A percentile compares a stretch with the other conserved stretches of the same genome.
phyloP scores from a whole-genome alignment of 2,329 filamentous ascomycete species.

The Iodosphaeria phyllophila region DNA sequence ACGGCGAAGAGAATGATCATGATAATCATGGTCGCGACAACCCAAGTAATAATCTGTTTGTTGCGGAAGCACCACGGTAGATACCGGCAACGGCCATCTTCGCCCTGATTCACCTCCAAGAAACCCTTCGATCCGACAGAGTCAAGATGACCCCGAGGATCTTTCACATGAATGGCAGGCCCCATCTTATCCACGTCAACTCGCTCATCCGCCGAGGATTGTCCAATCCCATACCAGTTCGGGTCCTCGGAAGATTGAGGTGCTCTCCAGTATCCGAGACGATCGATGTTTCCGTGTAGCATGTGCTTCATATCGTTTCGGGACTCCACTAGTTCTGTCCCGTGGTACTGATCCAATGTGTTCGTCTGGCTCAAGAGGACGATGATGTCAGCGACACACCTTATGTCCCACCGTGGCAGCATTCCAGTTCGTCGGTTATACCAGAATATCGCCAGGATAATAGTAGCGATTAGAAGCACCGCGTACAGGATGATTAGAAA shows the following conservation, averaged over 20 bases:
- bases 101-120: no score
- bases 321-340: slow-evolving; percentile 40
- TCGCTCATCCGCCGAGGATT: slow-evolving; percentile 9
- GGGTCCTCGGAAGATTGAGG: slow-evolving; percentile 38
- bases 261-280: slow-evolving; percentile 74
- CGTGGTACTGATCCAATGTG: slow-evolving; percentile 51
- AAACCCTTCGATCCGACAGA: no score
- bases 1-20: slow-evolving; percentile 56
- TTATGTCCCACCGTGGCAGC: slow-evolving; percentile 53
- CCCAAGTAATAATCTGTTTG: slow-evolving; percentile 44
- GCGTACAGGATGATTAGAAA: slow-evolving; percentile 56
- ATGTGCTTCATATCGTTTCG: slow-evolving; percentile 32
- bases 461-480: slow-evolving; percentile 37
- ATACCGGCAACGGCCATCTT: slow-evolving; percentile 38
- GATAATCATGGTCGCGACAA: slow-evolving; percentile 38
- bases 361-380: slow-evolving; percentile 67
- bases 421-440: slow-evolving; percentile 49
- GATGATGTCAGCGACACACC: slow-evolving; percentile 65
- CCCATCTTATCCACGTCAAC: slow-evolving; percentile 11
- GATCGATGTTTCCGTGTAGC: slow-evolving; percentile 41
- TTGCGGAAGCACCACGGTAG: slow-evolving; percentile 62
- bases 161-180: slow-evolving; percentile 5
- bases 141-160: slow-evolving; percentile 1
- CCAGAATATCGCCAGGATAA: slow-evolving; percentile 46
- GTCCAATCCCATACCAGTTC: slow-evolving; percentile 43